Evolutionary conservation across 2,329 filamentous ascomycete species (phyloP).

Genomic region (Cytospora piceicola): DNA sequence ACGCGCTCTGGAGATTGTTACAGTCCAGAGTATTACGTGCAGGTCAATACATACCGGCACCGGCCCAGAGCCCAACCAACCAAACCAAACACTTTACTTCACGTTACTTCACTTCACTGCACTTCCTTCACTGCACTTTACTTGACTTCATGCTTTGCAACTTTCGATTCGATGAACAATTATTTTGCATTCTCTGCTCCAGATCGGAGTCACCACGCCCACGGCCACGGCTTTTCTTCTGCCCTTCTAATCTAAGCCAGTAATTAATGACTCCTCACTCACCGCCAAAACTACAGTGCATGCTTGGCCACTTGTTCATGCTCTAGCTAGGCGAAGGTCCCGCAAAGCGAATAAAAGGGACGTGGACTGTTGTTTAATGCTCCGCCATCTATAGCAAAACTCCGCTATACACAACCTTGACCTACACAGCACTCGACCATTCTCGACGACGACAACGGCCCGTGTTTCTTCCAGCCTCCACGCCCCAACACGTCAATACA

Average conservation of each 20-base stretch:
- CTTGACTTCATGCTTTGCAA: not conserved
- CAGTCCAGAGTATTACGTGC: not conserved
- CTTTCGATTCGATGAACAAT: not conserved
- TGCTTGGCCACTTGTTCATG: conserved; percentile 20
- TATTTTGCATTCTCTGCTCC: not conserved
- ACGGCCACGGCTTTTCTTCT: not conserved
- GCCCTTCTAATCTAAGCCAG: not conserved
- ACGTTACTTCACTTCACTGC: not conserved
- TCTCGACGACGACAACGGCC: conserved; percentile 3
- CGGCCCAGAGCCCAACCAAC: not conserved
- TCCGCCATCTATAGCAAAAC: conserved; percentile 25
- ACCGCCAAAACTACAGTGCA: not conserved
- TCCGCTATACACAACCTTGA: conserved; percentile 17
- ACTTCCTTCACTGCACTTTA: not conserved
- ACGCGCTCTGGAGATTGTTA: not conserved
- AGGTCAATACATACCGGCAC: not conserved
- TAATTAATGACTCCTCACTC: conserved; percentile 1
- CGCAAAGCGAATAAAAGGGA: conserved; percentile 11
- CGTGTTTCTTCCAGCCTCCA: conserved; percentile 11
- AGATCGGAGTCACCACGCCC: not conserved
- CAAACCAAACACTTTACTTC: not conserved
- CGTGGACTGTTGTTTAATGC: conserved; percentile 23
- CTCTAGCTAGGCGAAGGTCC: conserved; percentile 12
- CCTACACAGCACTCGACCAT: conserved; percentile 9
- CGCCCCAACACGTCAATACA: conserved; percentile 6